A percentile compares a stretch with the other conserved stretches of the same genome.
phyloP scores from a whole-genome alignment of 2,329 filamentous ascomycete genomes.

The Epicoccum nigrum region DNA sequence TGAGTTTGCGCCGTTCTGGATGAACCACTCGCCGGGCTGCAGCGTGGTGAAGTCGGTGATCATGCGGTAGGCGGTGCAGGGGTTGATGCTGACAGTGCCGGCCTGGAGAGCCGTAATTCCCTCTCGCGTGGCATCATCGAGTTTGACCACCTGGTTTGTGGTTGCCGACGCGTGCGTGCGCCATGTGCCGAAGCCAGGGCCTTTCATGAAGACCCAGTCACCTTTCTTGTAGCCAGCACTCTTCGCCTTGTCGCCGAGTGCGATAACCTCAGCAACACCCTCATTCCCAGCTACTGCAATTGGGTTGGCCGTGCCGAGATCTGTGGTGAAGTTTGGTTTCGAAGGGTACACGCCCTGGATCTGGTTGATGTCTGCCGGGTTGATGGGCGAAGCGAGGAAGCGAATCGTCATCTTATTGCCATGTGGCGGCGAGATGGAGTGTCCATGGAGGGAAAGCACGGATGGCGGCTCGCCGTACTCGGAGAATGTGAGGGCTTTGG shows the following conservation, averaged over 20 bases:
- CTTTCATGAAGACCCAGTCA: constrained; percentile 92
- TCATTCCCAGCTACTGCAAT: constrained; percentile 87
- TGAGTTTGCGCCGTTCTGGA: constrained; percentile 96
- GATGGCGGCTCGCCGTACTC: constrained; percentile 76
- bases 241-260: constrained; percentile 66
- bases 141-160: constrained; percentile 67
- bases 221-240: constrained; percentile 66
- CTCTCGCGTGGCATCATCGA: constrained; percentile 71
- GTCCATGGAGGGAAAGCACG: constrained; percentile 71
- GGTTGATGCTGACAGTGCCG: constrained; percentile 89
- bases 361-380: constrained; percentile 97
- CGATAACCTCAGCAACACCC: constrained; percentile 87
- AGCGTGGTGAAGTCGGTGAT: constrained; percentile 76
- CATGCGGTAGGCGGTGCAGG: constrained; percentile 93
- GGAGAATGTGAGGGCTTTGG: constrained; percentile 79
- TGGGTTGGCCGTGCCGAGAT: constrained; percentile 77
- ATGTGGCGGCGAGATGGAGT: constrained; percentile 78
- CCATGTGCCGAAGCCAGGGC: constrained; percentile 89
- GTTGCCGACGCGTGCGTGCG: constrained; percentile 81
- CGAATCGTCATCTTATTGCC: constrained; percentile 77
- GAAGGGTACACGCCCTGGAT: constrained; percentile 95
- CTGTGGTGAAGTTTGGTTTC: constrained; percentile 76
- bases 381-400: constrained; percentile 89
- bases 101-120: constrained; percentile 78
- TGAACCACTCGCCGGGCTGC: constrained; percentile 84